Evolutionary conservation across 1,139 yeast genomes (phyloP), one percentile per base, ranked within the genome.

Genomic region (Kodamaea sp.): DNA sequence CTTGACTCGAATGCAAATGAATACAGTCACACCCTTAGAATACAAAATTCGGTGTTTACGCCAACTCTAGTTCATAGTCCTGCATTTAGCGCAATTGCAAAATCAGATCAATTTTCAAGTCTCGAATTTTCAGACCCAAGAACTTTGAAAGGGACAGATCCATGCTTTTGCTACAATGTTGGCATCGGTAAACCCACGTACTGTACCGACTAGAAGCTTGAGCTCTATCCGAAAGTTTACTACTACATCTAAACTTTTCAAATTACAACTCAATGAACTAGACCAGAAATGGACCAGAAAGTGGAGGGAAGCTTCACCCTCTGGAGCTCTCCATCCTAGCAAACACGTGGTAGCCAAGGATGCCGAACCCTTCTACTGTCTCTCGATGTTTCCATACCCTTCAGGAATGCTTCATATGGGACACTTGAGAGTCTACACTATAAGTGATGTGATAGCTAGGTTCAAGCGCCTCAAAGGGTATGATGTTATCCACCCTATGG

Each of bases 311-410:
- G 40, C 55, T 8, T 66, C 73, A 15, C 69, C 66, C 4, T 50
- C 51, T 29, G 61, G 62, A 2, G 57, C 73, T 2, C 50, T 73
- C 15, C 75, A 75, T 38, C 81, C 82, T 1, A 60, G 64, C 24
- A 69, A 70, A 24, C 55, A 62, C 13, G 26, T 48, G 14, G 38
- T 34, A 2, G 42, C 53, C n/a, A 31, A 48, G 2, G 39, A 50
- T 2, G 57, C 63, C 8, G 59, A 62, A 16, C 67, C 77, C 19
- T 81, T 78, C 54, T 90, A 82, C 57, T 76, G 85, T 14, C 66
- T 90, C 26, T 74, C 95, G 1, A 87, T 87, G 96, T 92, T 92
- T 54, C 98, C 98, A 0, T 92, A 92, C 51, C 98, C 98, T 0
- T 87, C 96, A 0, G 98, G 98, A 1, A 70, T 74, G 41, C 70